Percentiles rank a stretch among this genome's conserved stretches.
Conservation (phyloP, 1,284 basidiomycete species). For the Agroathelia rolfsii region DNA sequence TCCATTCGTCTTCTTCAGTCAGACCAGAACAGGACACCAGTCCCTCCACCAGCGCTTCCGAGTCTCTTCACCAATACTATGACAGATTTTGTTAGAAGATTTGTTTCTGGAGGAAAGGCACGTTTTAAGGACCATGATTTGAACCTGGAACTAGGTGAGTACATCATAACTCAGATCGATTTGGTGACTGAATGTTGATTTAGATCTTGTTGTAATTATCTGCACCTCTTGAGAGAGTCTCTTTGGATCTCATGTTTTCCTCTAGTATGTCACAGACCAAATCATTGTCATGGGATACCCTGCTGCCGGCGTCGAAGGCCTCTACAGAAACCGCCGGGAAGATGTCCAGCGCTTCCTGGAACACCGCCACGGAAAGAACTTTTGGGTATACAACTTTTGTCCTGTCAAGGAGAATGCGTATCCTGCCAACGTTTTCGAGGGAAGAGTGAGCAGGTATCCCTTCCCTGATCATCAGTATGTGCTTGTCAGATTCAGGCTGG, state of each 20-base stretch:
- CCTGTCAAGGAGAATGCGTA: constrained; percentile 70
- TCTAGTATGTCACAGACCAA: constrained; percentile 72
- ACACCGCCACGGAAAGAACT: constrained; percentile 64
- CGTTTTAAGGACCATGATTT: constrained; percentile 65
- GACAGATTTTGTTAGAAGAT: constrained; percentile 50
- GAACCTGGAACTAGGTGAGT: constrained; percentile 55
- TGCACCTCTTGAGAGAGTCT: no score
- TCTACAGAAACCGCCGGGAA: constrained; percentile 75
- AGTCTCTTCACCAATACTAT: no score
- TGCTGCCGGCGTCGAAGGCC: constrained; percentile 66
- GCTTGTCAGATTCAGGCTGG: background rate
- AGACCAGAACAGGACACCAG: no score
- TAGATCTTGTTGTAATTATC: no score
- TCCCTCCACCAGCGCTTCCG: no score
- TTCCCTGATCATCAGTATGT: constrained; percentile 84
- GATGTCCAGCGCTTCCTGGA: constrained; percentile 76
- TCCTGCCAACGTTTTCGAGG: constrained; percentile 47
- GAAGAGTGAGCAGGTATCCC: constrained; percentile 74
- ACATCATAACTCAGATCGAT: no score
- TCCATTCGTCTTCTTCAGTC: no score
- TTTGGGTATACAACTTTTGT: constrained; percentile 84
- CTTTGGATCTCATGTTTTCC: no score
- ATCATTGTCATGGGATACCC: constrained; percentile 88
- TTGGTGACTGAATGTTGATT: no score
- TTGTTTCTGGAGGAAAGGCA: constrained; percentile 71